Evolutionary conservation across 2,329 filamentous ascomycete genomes (phyloP), one percentile per base, ranked within the genome.

Genomic region (Penicillium sp.): DNA sequence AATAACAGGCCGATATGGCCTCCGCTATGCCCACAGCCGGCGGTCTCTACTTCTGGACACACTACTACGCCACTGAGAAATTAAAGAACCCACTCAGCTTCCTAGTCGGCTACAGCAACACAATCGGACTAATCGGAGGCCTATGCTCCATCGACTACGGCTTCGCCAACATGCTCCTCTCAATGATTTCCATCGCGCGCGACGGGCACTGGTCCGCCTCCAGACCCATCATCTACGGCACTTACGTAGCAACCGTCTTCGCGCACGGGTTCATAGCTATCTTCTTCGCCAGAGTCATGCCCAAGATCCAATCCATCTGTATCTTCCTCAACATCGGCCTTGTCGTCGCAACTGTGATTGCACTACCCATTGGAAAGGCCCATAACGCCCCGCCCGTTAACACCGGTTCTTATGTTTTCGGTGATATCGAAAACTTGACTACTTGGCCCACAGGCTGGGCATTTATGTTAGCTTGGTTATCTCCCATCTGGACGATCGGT

Each of bases 21-120:
- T 76, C 73, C 25, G 74, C 76, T 2, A 81, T 83, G 77, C 81
- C 81, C 2, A 83, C 81, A 3, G 75, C 72, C 29, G 81, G 81
- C 8, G 81, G 80, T 0, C 66, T 83, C 1, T 82, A 82, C 60
- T 83, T 72, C 67, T 77, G 78, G 78, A 81, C 80, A 6, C 80
- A 83, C 56, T 80, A 80, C 64, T 82, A 81, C 61, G 75, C 78
- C 9, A 76, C 74, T 2, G 75, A 77, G 2, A 76, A 75, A 35
- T 79, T 72, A 52, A 75, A 78, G 53, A 82, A 82, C 59, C 75
- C 79, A 3, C 64, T 83, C n/a, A 79, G 76, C 54, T 83, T 82
- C 58, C 63, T 82, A 29, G 80, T 83, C 15, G 80, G 80, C 25
- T 82, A 82, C 56, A 81, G 78, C 61, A 83, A 84, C 58, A 83